Conservation (phyloP, 257 asterid species). For the Penstemon newberryi region DNA sequence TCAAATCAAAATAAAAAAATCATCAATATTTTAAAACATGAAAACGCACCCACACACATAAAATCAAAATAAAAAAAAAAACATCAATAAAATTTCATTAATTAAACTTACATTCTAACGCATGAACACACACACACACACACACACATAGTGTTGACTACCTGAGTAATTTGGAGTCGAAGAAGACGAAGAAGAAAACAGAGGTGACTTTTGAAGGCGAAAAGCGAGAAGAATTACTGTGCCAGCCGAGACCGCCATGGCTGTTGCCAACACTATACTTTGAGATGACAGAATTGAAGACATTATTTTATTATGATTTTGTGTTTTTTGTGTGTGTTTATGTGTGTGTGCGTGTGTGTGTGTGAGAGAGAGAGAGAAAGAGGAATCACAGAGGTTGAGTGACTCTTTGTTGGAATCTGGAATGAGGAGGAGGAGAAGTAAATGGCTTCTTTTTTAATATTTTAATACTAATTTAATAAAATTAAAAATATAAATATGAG, state of each 20-base stretch:
- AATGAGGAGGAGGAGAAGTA: constrained; percentile 1
- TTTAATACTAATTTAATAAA: too few relatives aligned
- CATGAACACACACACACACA: too few relatives aligned
- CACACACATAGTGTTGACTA: neutral
- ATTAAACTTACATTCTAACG: too few relatives aligned
- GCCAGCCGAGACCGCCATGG: constrained; percentile 93
- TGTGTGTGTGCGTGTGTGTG: neutral
- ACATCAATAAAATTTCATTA: too few relatives aligned
- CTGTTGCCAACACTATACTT: constrained; percentile 73
- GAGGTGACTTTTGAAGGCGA: constrained; percentile 58
- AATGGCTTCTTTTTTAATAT: neutral
- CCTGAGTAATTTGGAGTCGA: constrained; percentile 57
- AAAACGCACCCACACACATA: too few relatives aligned
- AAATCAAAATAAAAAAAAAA: too few relatives aligned
- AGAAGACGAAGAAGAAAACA: constrained; percentile 30
- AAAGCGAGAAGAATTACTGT: constrained; percentile 67
- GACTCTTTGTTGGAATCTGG: constrained; percentile 1
- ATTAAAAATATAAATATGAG: too few relatives aligned
- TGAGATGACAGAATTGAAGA: constrained; percentile 60
- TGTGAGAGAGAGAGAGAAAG: neutral
- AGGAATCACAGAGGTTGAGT: neutral
- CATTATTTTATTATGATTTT: constrained; percentile 27
- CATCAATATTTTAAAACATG: neutral
- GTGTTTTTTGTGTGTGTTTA: neutral
- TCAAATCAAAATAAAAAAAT: neutral